phyloP scores from a whole-genome alignment of 2,329 filamentous ascomycete species.

The Diplodia scrobiculata region DNA sequence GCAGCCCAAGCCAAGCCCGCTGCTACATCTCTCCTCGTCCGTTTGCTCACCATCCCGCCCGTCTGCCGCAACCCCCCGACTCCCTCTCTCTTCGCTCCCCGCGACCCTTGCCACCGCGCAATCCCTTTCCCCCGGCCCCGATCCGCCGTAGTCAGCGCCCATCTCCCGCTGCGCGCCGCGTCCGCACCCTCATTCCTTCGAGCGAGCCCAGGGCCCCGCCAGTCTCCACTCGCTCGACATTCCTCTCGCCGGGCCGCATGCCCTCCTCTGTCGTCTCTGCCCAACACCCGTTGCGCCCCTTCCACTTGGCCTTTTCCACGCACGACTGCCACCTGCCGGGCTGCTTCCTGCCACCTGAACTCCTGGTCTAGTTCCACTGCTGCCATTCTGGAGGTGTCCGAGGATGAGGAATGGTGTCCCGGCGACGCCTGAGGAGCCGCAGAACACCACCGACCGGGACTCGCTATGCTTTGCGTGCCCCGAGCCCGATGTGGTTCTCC shows the following conservation, averaged over 20 bases:
- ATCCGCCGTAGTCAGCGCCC: conserved; percentile 18
- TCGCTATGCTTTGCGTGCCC: conserved; percentile 49
- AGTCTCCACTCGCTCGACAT: conserved; percentile 13
- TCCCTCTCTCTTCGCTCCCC: background rate
- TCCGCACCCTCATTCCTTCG: background rate
- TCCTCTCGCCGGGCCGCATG: conserved; percentile 10
- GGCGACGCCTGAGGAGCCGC: conserved; percentile 38
- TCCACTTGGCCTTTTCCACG: background rate
- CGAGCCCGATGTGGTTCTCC: conserved; percentile 48
- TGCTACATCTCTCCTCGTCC: conserved; percentile 14
- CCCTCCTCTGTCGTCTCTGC: background rate
- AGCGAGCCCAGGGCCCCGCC: background rate
- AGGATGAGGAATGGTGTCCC: conserved; percentile 39
- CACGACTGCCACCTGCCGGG: background rate
- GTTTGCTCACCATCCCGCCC: conserved; percentile 8
- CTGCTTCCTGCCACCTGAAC: background rate
- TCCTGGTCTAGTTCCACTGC: background rate
- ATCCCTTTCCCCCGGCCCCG: conserved; percentile 9
- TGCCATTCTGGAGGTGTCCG: conserved; percentile 15
- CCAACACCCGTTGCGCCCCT: background rate
- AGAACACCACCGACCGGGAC: conserved; percentile 47
- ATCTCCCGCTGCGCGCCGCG: conserved; percentile 12
- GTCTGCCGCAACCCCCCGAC: background rate
- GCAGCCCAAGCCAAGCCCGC: conserved; percentile 12
- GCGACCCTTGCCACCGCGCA: conserved; percentile 20